Percentiles rank a stretch among this genome's conserved stretches.
Evolutionary conservation across 352 stramenopile genomes (phyloP).

Genomic region (Phytophthora parvispora): DNA sequence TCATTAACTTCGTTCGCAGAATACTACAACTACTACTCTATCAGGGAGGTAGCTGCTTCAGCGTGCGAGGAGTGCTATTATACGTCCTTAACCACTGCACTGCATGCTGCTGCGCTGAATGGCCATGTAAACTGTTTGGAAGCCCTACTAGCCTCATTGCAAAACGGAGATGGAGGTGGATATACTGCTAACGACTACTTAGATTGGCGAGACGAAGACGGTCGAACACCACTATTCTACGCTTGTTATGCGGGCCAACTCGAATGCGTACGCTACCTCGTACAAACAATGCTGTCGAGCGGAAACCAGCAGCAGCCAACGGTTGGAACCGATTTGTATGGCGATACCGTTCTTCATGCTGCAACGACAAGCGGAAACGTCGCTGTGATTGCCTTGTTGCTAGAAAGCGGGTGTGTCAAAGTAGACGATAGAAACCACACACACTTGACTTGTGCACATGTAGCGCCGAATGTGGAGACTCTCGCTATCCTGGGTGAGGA

Average conservation of each 20-base stretch:
- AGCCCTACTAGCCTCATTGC: constrained; percentile 35
- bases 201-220: constrained; percentile 71
- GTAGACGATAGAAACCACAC: constrained; percentile 56
- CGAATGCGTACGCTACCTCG: constrained; percentile 54
- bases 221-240: constrained; percentile 78
- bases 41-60: constrained; percentile 2
- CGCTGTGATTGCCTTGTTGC: constrained; percentile 41
- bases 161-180: constrained; percentile 21
- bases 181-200: constrained; percentile 42
- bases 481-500: constrained; percentile 50
- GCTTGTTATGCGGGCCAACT: constrained; percentile 71
- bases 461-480: constrained; percentile 46
- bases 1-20: constrained; percentile 60
- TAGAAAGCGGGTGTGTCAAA: constrained; percentile 48
- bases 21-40: constrained; percentile 53
- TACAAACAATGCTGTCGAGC: constrained; percentile 16
- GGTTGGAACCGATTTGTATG: constrained; percentile 50
- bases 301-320: constrained; percentile 4
- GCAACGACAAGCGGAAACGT: constrained; percentile 49
- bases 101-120: constrained; percentile 66
- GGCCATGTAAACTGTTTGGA: constrained; percentile 68
- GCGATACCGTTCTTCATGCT: constrained; percentile 72
- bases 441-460: constrained; percentile 49
- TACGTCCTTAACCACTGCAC: constrained; percentile 55
- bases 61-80: constrained; percentile 72